Evolutionary conservation across 176 grass and related monocot genomes (phyloP).

Genomic region (Carex parvula): DNA sequence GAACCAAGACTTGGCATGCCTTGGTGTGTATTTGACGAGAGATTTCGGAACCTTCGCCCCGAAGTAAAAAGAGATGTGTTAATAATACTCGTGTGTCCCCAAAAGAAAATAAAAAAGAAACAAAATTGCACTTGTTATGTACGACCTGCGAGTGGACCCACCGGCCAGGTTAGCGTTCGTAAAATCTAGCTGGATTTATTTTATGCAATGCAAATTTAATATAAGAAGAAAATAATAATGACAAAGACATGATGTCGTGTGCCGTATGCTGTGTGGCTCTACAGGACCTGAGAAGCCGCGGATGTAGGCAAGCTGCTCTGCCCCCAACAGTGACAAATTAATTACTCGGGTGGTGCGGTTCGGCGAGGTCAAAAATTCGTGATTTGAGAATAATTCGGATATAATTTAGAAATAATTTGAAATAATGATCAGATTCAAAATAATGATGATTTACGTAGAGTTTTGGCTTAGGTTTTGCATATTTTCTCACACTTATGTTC

Average conservation of each 20-base stretch:
- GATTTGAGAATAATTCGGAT: too few relatives aligned
- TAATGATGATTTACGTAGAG: too few relatives aligned
- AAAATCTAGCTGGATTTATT: background rate
- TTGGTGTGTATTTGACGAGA: background rate
- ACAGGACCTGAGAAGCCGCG: background rate
- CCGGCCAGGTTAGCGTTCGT: background rate
- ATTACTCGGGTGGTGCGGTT: too few relatives aligned
- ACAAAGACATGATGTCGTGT: background rate
- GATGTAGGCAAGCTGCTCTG: too few relatives aligned
- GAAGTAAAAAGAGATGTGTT: background rate
- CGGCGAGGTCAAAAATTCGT: too few relatives aligned
- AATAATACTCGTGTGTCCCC: background rate
- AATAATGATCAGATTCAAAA: too few relatives aligned
- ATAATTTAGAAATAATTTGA: too few relatives aligned
- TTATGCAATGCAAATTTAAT: background rate
- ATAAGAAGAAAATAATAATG: background rate
- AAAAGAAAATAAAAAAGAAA: background rate
- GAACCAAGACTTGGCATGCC: background rate
- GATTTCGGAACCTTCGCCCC: background rate
- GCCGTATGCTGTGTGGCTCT: background rate
- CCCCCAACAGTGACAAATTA: too few relatives aligned
- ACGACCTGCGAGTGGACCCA: background rate
- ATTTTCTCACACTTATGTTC: too few relatives aligned
- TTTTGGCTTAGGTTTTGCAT: too few relatives aligned
- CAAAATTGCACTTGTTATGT: background rate